Base-by-base conservation (phyloP, 148 eudicot species). In the Hydrangea macrophylla region DNA sequence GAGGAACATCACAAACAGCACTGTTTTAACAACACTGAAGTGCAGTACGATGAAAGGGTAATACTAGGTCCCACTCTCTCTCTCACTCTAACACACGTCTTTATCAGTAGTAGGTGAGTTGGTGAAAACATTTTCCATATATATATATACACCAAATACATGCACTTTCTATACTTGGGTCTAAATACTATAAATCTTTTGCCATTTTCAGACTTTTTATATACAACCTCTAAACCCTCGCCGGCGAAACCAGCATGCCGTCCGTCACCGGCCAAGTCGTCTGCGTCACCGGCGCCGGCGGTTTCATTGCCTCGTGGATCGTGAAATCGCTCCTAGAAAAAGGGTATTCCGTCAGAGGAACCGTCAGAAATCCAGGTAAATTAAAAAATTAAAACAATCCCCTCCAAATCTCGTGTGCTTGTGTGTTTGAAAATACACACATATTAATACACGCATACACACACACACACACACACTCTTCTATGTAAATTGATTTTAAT, bases 231-330 rank as follows among this genome's bases (percentile, higher is more conserved):
- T 2, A 20, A 39, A 61, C 40, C 24, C 22, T 13, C 1, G 15
- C 64, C 0, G n/a, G 1, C 8, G 55, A 62, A 67, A 51, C 15
- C 67, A 68, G 9, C 71, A 73, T 79, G 82, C 73, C 86, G 56
- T 66, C 86, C 11, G 74, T 62, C 36, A 65, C 81, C 60, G 90
- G 82, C 50, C 76, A 75, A 55, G 76, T 81, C 31, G 84, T 90
- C 0, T 92, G 98, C 55, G 96, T 93, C 42, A 93, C 98, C 62
- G 98, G 98, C 30, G 98, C 98, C 58, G 96, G 94, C 5, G 98
- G 98, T 0, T 93, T 83, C 84, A 86, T 93, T 10, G 98, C 92
- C 28, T 93, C 98, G 1, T 93, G 98, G 98, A 60, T 93, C 2
- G 96, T 93, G 12, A 93, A 93, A 70, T 71, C 82, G 7, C 95